phyloP scores from a whole-genome alignment of 225 moss, liverwort and hornwort genomes.

The Pseudisothecium myosuroides region DNA sequence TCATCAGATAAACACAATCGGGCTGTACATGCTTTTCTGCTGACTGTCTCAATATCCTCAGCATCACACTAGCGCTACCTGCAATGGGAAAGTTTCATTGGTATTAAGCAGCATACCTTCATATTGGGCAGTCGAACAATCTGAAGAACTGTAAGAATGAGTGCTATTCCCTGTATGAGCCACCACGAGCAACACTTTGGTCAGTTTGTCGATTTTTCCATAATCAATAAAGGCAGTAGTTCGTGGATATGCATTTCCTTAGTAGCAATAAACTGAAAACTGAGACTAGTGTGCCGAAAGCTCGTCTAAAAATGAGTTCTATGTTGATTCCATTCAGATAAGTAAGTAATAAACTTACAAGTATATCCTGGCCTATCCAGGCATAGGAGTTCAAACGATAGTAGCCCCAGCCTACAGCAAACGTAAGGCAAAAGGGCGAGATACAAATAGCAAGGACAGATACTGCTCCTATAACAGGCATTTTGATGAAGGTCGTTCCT shows the following conservation, averaged over 20 bases:
- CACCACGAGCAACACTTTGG: background rate
- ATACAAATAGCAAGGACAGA: constrained; percentile 65
- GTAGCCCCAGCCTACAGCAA: constrained; percentile 72
- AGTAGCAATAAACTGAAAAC: background rate
- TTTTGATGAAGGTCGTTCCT: constrained; percentile 43
- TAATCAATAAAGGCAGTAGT: background rate
- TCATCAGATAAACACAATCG: background rate
- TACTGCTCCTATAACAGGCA: constrained; percentile 68
- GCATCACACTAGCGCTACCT: background rate
- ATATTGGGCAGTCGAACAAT: constrained; percentile 95
- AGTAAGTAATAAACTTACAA: constrained; percentile 31
- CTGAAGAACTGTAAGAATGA: constrained; percentile 90
- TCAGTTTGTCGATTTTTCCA: background rate
- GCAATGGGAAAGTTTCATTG: background rate
- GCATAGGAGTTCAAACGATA: constrained; percentile 76
- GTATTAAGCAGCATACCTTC: constrained; percentile 38
- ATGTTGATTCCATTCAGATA: background rate
- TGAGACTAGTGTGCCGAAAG: background rate
- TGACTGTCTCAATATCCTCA: background rate
- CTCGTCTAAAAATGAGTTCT: background rate
- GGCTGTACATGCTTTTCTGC: background rate
- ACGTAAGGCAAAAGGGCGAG: constrained; percentile 85
- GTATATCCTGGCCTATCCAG: constrained; percentile 95
- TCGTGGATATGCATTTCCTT: background rate
- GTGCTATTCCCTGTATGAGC: constrained; percentile 69